Evolutionary conservation across 306 rosid genomes (phyloP).

Genomic region (Betula pendula): DNA sequence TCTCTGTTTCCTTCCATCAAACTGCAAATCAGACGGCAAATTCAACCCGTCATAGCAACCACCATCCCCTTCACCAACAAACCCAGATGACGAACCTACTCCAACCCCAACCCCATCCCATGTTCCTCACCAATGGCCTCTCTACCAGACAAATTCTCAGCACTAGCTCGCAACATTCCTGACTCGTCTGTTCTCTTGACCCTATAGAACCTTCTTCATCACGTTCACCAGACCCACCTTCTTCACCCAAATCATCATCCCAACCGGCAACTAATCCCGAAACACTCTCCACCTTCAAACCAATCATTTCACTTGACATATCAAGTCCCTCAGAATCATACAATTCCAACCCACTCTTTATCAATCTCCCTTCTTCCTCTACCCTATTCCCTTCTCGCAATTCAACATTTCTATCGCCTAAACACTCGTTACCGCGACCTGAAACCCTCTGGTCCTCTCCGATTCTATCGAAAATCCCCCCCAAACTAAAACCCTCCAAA

Average conservation of each 20-base stretch:
- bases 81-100: slow-evolving; percentile 25
- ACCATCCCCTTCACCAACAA: slow-evolving; percentile 22
- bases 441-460: slow-evolving; percentile 29
- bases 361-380: slow-evolving; percentile 5
- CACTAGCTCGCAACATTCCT: slow-evolving; percentile 14
- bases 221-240: slow-evolving; percentile 20
- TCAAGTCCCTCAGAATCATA: slow-evolving; percentile 50
- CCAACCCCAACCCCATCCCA: slow-evolving; percentile 25
- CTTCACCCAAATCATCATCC: slow-evolving; percentile 21
- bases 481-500: slow-evolving; percentile 54
- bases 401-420: slow-evolving; percentile 28
- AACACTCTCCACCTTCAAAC: slow-evolving; percentile 44
- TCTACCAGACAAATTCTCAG: slow-evolving; percentile 8
- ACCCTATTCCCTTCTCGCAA: slow-evolving; percentile 7
- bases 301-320: slow-evolving; percentile 35
- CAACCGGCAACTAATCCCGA: slow-evolving; percentile 30
- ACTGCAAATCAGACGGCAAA: slow-evolving; percentile 12
- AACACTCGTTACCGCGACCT: neutral
- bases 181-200: slow-evolving; percentile 12
- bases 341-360: slow-evolving; percentile 40
- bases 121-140: slow-evolving; percentile 13
- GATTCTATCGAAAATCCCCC: slow-evolving; percentile 37
- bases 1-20: slow-evolving; percentile 33
- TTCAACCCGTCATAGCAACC: slow-evolving; percentile 18
- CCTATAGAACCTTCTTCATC: slow-evolving; percentile 17